Evolutionary conservation across 257 asterid genomes (phyloP).

Genomic region (Cruciata laevipes): DNA sequence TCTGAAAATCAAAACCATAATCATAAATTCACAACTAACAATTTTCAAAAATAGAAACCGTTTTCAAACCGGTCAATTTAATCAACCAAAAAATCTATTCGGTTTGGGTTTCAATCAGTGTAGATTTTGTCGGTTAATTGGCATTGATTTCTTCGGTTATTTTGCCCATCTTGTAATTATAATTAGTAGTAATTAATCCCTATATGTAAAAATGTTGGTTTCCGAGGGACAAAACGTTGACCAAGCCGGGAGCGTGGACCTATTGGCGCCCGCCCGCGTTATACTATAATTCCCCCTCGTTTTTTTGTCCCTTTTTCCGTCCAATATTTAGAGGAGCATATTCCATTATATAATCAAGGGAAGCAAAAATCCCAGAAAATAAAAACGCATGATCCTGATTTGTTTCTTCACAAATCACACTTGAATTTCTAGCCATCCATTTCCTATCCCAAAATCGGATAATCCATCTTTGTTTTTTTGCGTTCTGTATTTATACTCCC

Average conservation of each 20-base stretch:
- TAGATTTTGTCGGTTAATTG: too few species aligned
- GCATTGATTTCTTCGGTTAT: too few species aligned
- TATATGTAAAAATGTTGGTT: background rate
- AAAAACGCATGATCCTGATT: background rate
- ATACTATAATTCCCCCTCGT: background rate
- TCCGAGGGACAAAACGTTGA: background rate
- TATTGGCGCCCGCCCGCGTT: background rate
- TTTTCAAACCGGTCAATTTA: too few species aligned
- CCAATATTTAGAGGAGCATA: background rate
- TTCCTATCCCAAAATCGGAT: background rate
- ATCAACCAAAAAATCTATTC: too few species aligned
- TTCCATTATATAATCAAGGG: background rate
- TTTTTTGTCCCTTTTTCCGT: background rate
- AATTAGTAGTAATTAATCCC: too few species aligned
- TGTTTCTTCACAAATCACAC: background rate
- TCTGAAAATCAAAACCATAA: too few species aligned
- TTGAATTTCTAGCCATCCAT: background rate
- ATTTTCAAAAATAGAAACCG: too few species aligned
- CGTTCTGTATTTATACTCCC: background rate
- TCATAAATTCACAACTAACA: too few species aligned
- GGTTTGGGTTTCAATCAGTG: too few species aligned
- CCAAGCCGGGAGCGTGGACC: slow-evolving; percentile 2
- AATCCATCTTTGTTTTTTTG: background rate
- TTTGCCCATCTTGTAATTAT: too few species aligned
- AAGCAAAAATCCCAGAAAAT: background rate